Evolutionary conservation across 768 basidiomycete genomes (phyloP), one percentile per base, ranked within the genome.

Genomic region (Hypholoma sublateritium): DNA sequence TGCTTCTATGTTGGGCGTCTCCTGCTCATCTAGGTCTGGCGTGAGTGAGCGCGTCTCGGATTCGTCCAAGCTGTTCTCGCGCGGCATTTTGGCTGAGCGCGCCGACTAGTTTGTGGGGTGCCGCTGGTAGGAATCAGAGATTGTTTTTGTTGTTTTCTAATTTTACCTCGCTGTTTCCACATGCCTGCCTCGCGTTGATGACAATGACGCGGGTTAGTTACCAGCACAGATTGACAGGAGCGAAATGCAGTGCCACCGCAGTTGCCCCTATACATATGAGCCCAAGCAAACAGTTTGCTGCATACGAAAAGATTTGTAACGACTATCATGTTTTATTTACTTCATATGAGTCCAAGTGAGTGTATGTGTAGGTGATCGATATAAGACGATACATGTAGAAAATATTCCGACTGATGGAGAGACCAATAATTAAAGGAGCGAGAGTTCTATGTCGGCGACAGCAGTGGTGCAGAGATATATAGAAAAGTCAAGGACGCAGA

Each of bases 21-120:
- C 61, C 21, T 74, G 75, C 4, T 84, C 84, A 48, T 81, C 80
- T 17, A 80, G 67, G 68, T 87, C 85, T n/a, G 86, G 84, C 4
- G 86, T 87, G 51, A 88, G 71, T 8, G 86, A 87, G 24, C 85
- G 79, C n/a, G 84, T 83, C 28, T 84, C 85, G 35, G 83, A 83
- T 68, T 88, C 86, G 61, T 75, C 78, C 71, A 86, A 79, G 69
- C 85, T 86, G 71, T 87, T 86, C 65, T 85, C 83, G 54, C 85
- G 78, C 45, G 86, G 82, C 86, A 87, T 86, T 32, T 25, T 42
- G 5, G 55, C 53, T 35, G 42, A 16, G 14, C 46, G 1, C 21
- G 46, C 22, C 16, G 22, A 28, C 16, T 16, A 25, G 5, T 16
- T 24, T 25, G 25, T 32, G 28, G 28, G 28, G 5, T 3, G 16